Conservation (phyloP, 352 stramenopile species). For the Phytophthora syringae region DNA sequence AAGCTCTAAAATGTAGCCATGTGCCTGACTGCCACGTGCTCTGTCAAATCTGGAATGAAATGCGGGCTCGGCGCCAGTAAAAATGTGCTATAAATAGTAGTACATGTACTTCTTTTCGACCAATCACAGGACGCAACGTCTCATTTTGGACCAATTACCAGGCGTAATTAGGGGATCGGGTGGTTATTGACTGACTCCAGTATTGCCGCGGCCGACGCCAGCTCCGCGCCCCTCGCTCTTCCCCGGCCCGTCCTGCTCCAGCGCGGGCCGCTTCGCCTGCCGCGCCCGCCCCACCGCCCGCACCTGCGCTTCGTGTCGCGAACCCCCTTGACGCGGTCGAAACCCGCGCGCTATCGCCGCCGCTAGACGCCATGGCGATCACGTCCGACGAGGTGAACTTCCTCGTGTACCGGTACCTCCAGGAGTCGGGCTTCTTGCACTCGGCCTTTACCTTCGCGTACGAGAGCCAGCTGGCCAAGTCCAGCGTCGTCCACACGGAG, state of each 20-base stretch:
- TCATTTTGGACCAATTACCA: no score
- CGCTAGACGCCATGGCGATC: conserved; percentile 74
- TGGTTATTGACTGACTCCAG: conserved; percentile 39
- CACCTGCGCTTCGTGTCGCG: no score
- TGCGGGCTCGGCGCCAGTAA: not conserved
- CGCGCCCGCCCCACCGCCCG: no score
- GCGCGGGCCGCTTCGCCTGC: conserved; percentile 20
- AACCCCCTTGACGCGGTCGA: not conserved
- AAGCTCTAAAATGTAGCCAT: conserved; percentile 47
- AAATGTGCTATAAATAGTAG: no score
- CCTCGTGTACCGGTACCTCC: conserved; percentile 97
- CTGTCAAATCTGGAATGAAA: not conserved
- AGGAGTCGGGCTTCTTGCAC: conserved; percentile 97
- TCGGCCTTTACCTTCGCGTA: conserved; percentile 99
- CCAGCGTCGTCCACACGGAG: conserved; percentile 91
- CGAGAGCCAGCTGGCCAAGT: conserved; percentile 96
- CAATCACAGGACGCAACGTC: no score
- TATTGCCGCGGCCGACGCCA: conserved; percentile 31
- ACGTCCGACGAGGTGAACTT: conserved; percentile 98
- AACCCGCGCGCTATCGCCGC: no score
- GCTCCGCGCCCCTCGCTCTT: conserved; percentile 9
- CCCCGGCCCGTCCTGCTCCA: conserved; percentile 9
- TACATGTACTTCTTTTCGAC: not conserved
- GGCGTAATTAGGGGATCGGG: conserved; percentile 1
- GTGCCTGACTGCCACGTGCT: not conserved